Conservation (phyloP, 1,284 basidiomycete species). For the Rhodotorula sp. region DNA sequence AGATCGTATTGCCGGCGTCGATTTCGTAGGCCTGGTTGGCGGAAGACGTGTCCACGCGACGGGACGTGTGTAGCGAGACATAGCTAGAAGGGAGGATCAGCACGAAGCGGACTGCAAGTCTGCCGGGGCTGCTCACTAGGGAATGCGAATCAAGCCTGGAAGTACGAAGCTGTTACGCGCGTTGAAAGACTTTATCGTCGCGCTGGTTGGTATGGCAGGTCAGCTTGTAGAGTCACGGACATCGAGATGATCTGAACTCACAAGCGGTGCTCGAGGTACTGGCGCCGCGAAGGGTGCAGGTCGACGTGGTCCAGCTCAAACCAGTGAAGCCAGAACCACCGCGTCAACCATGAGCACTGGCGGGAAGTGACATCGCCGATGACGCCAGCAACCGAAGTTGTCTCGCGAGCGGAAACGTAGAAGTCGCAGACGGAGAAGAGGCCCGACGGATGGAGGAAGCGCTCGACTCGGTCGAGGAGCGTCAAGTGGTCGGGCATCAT, state of each 20-base stretch:
- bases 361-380: constrained; percentile 65
- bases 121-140: constrained; percentile 29
- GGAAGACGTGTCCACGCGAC: constrained; percentile 56
- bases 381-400: constrained; percentile 54
- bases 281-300: constrained; percentile 59
- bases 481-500: constrained; percentile 37
- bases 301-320: constrained; percentile 76
- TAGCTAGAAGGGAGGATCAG: constrained; percentile 60
- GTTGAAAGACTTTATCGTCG: constrained; percentile 54
- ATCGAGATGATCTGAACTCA: no score
- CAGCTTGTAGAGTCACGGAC: no score
- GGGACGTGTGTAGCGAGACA: constrained; percentile 46
- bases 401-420: constrained; percentile 67
- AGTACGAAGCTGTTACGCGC: constrained; percentile 65
- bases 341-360: constrained; percentile 67
- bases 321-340: constrained; percentile 59
- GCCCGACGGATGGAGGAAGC: constrained; percentile 66
- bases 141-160: constrained; percentile 66
- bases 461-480: constrained; percentile 61
- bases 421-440: constrained; percentile 74
- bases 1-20: constrained; percentile 65
- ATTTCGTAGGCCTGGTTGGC: constrained; percentile 66
- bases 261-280: constrained; percentile 77
- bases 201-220: constrained; percentile 42
- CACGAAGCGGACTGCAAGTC: background rate